phyloP scores from a whole-genome alignment of 2,329 filamentous ascomycete species.

The Trichoderma breve region DNA sequence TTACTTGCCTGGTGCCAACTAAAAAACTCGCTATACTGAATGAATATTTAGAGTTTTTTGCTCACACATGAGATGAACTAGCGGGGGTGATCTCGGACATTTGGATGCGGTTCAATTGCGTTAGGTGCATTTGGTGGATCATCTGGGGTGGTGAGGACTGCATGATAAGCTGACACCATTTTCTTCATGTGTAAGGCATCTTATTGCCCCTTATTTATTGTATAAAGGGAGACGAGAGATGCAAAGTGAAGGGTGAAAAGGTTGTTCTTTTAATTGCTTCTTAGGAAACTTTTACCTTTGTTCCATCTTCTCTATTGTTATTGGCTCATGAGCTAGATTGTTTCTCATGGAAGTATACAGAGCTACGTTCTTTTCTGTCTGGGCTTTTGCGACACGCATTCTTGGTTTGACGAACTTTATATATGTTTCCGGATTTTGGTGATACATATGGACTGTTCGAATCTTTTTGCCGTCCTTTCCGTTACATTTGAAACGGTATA shows the following conservation, averaged over 20 bases:
- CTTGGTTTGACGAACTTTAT: background rate
- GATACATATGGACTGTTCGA: background rate
- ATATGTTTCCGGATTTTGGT: background rate
- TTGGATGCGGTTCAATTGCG: background rate
- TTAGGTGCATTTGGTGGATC: background rate
- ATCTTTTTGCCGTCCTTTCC: background rate
- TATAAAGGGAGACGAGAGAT: background rate
- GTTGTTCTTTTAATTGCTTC: background rate
- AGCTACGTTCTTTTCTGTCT: background rate
- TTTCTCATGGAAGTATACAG: background rate
- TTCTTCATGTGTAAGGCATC: background rate
- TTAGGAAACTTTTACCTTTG: background rate
- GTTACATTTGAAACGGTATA: background rate
- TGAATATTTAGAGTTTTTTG: background rate
- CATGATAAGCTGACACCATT: background rate
- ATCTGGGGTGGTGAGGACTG: background rate
- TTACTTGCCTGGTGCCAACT: constrained; percentile 23
- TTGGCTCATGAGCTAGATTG: background rate
- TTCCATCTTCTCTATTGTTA: background rate
- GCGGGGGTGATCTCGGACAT: background rate
- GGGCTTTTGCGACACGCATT: background rate
- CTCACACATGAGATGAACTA: background rate
- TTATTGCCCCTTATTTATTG: background rate
- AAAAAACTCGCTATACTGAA: background rate
- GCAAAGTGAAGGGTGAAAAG: background rate